phyloP scores from a whole-genome alignment of 176 grass and related monocot genomes.

The Dendrocalamus sinicus region DNA sequence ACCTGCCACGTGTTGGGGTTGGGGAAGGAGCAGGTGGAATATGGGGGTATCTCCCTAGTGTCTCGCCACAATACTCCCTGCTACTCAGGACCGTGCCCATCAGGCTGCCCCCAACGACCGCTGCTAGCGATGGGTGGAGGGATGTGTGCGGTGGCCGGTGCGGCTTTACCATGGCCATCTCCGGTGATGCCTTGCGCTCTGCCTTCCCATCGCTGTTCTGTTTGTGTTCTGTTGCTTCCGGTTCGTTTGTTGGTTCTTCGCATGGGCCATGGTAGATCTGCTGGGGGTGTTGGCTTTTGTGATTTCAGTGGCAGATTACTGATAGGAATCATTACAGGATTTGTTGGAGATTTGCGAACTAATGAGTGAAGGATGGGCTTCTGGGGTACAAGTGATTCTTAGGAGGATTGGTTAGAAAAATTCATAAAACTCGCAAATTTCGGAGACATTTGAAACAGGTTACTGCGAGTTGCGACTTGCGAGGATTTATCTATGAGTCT shows the following conservation, averaged over 20 bases:
- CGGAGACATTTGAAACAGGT: background rate
- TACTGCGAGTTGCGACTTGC: background rate
- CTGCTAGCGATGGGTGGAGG: conserved; percentile 60
- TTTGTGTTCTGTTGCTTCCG: too few species aligned
- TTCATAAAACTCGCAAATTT: background rate
- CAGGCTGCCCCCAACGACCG: conserved; percentile 53
- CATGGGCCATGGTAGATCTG: background rate
- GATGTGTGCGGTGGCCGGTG: conserved; percentile 85
- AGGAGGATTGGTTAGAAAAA: background rate
- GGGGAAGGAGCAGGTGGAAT: conserved; percentile 69
- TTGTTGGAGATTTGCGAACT: background rate
- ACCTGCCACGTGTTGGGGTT: background rate
- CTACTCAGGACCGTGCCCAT: conserved; percentile 72
- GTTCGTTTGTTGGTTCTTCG: too few species aligned
- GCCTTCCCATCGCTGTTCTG: too few species aligned
- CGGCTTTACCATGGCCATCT: conserved; percentile 91
- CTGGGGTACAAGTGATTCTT: background rate
- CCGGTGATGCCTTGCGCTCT: conserved; percentile 45
- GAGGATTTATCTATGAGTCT: too few species aligned
- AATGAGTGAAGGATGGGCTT: background rate
- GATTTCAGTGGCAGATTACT: background rate
- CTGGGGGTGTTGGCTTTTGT: background rate
- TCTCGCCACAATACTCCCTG: conserved; percentile 82
- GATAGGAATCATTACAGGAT: background rate
- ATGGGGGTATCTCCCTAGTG: conserved; percentile 92